Evolutionary conservation across 73 alveolate species (phyloP), one percentile per base, ranked within the genome.

Genomic region (Uronychia setigera): DNA sequence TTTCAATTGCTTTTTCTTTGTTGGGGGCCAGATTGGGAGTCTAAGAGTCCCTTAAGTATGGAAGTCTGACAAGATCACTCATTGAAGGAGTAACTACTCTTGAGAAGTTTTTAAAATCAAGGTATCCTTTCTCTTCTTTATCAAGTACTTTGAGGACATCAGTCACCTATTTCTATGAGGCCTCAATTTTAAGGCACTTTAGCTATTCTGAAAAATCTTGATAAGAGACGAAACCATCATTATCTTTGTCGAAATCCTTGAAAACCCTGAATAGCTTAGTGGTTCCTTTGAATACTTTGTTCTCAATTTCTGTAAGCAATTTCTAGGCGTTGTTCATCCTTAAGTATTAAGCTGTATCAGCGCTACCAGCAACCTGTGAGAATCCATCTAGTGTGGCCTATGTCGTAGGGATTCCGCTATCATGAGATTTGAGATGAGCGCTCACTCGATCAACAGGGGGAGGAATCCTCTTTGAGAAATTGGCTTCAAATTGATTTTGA

Each of bases 141-240:
- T 86, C 92, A 0, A 86, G 59, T n/a, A 46, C 67, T n/a, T 80
- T 78, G 27, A 86, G 32, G 59, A 67, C 46, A 0, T 78, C 78
- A 58, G 77, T 76, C 1, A 86, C 80, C 29, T 57, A 77, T 32
- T 46, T 35, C 83, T 79, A 30, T 26, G 82, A 58, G 1, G 92
- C 92, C 27, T 74, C 14, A 1, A 86, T 60, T 29, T 86, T 31
- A 19, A 86, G 79, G 0, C 82, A 78, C 57, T 33, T 86, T 0
- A 78, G 78, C 29, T 57, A 19, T 30, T 80, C 92, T 60, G 59
- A 83, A 58, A 86, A 86, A 58, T 87, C 93, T n/a, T 80, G 35
- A 79, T 80, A 59, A 32, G 93, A 87, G 0, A 87, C 83, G 77
- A 59, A 87, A 30, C 93, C 93, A 87, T 87, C 93, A n/a, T 82